These are phyloP conservation scores for Sporothrix pallida DNA, from an alignment of 2,329 filamentous ascomycete genomes.

Conservation along the genomic window DNA sequence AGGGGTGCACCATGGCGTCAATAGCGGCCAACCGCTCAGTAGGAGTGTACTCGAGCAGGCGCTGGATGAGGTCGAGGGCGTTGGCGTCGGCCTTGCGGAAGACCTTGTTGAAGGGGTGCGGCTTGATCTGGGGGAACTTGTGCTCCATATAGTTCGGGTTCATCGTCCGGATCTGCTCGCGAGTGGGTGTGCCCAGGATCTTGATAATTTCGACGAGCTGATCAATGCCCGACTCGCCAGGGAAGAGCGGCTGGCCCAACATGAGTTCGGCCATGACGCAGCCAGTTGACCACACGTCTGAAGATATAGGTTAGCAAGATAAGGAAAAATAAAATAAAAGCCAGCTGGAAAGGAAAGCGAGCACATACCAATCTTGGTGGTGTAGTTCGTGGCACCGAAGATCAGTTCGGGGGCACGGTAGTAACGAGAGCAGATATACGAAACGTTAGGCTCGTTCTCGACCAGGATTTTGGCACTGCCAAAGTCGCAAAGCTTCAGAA, in stretches of 20 bases:
- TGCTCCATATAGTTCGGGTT: constrained; percentile 99
- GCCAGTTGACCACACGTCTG: constrained; percentile 98
- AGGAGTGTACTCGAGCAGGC: constrained; percentile 93
- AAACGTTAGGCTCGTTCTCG: constrained; percentile 98
- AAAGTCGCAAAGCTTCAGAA: constrained; percentile 98
- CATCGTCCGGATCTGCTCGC: constrained; percentile 99
- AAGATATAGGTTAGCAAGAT: constrained; percentile 6
- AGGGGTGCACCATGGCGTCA: constrained; percentile 96
- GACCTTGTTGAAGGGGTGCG: constrained; percentile 98
- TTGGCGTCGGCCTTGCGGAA: constrained; percentile 94
- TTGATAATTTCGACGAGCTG: constrained; percentile 99
- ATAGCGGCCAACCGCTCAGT: constrained; percentile 92
- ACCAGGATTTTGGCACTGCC: constrained; percentile 98
- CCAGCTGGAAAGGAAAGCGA: constrained; percentile 1
- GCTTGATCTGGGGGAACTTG: constrained; percentile 99
- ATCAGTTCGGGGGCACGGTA: constrained; percentile 98
- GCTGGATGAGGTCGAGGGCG: constrained; percentile 93
- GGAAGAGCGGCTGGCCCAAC: constrained; percentile 97
- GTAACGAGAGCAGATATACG: constrained; percentile 99
- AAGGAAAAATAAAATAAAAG: no score
- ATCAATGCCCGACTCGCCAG: constrained; percentile 97
- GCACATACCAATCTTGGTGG: constrained; percentile 93
- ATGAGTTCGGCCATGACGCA: constrained; percentile 99
- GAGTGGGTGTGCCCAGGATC: constrained; percentile 92
- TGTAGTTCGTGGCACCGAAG: constrained; percentile 99